Evolutionary conservation across 257 asterid genomes (phyloP).

Genomic region (Capsicum chinense): DNA sequence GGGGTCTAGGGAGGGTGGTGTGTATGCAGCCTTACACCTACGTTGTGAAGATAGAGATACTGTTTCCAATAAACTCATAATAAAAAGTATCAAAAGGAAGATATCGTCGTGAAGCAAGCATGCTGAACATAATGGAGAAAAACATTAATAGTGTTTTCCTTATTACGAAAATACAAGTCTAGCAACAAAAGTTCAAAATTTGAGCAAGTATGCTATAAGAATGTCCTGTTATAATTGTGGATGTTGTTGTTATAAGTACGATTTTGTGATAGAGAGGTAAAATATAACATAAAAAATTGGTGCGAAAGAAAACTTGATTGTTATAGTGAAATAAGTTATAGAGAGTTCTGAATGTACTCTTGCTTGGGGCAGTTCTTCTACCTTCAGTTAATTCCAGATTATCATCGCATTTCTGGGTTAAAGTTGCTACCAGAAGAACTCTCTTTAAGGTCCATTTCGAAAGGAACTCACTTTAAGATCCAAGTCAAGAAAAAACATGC

Average conservation of each 20-base stretch:
- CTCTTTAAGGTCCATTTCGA: constrained; percentile 7
- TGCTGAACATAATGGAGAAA: too few species aligned
- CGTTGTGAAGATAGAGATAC: too few species aligned
- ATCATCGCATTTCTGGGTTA: neutral
- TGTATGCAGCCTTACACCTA: too few species aligned
- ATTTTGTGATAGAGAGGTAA: neutral
- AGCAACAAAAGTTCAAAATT: neutral
- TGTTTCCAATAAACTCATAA: neutral
- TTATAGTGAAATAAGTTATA: neutral
- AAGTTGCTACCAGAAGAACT: neutral
- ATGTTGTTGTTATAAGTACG: neutral
- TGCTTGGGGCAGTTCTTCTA: neutral
- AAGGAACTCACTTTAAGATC: neutral
- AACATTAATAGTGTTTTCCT: too few species aligned
- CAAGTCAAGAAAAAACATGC: neutral
- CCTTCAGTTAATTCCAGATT: constrained; percentile 8
- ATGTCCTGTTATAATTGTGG: neutral
- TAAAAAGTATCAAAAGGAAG: neutral
- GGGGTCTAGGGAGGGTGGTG: too few species aligned
- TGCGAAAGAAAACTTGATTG: neutral
- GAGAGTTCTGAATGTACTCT: neutral
- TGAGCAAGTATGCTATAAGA: neutral
- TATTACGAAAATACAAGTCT: neutral
- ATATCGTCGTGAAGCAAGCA: neutral
- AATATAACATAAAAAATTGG: neutral